Evolutionary conservation across 2,329 filamentous ascomycete species (phyloP).

Genomic region (Grosmannia serpens): DNA sequence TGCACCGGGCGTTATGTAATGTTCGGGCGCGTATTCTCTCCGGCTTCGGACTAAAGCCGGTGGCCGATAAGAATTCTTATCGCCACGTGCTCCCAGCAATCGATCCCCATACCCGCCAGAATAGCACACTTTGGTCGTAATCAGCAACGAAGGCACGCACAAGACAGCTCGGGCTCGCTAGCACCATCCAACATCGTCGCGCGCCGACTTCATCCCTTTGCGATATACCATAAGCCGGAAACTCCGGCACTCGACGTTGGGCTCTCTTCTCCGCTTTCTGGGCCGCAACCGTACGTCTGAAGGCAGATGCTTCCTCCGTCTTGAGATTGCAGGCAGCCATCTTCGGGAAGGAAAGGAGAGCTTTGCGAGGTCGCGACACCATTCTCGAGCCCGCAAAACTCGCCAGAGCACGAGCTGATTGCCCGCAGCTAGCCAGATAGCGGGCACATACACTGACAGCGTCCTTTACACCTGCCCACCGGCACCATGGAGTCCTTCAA

Average conservation of each 20-base stretch:
- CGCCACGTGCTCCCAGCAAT: background rate
- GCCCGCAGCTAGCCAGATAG: background rate
- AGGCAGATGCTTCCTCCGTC: background rate
- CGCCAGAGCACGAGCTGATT: background rate
- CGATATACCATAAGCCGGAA: background rate
- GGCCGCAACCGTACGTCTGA: background rate
- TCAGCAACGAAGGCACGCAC: background rate
- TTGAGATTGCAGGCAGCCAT: background rate
- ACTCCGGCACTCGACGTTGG: background rate
- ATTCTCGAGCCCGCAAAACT: background rate
- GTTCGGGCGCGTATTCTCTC: background rate
- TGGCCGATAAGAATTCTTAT: background rate
- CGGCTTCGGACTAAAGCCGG: no score
- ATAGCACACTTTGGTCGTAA: background rate
- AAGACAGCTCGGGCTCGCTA: background rate
- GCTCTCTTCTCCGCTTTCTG: background rate
- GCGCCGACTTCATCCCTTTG: background rate
- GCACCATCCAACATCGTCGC: background rate
- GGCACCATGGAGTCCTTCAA: conserved; percentile 73
- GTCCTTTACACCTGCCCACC: background rate
- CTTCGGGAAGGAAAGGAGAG: background rate
- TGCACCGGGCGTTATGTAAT: no score
- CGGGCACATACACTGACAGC: background rate
- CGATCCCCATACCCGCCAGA: background rate
- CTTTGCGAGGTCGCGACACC: background rate